A percentile compares a stretch with the other conserved stretches of the same genome.
phyloP scores from a whole-genome alignment of 257 asterid species.

The Solanum peruvianum region DNA sequence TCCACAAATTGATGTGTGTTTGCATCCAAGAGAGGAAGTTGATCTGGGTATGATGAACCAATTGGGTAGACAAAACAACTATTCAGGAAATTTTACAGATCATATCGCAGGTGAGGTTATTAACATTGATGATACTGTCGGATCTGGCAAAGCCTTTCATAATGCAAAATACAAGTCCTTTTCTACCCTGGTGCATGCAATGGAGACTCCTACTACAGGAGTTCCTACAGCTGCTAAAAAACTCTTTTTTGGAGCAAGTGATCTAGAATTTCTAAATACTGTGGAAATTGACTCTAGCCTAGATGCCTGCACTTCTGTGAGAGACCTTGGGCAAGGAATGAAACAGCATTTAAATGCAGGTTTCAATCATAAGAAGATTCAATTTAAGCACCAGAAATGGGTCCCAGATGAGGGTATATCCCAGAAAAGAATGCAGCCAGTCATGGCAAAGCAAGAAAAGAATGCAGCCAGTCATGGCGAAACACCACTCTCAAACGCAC shows the following conservation, averaged over 20 bases:
- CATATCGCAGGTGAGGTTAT: constrained; percentile 64
- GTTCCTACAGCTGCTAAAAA: constrained; percentile 21
- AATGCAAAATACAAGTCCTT: constrained; percentile 16
- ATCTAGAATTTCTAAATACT: constrained; percentile 22
- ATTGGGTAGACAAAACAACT: constrained; percentile 18
- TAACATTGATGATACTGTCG: constrained; percentile 32
- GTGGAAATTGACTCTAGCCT: constrained; percentile 29
- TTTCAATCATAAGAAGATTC: constrained; percentile 8
- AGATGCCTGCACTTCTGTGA: constrained; percentile 31
- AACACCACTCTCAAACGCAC: constrained; percentile 66
- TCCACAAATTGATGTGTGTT: constrained; percentile 16
- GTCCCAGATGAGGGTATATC: constrained; percentile 17
- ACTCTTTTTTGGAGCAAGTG: constrained; percentile 26
- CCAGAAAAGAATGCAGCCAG: constrained; percentile 16
- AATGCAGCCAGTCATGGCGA: constrained; percentile 21
- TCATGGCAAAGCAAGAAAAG: constrained; percentile 23
- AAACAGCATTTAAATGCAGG: constrained; percentile 23
- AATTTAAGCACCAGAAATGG: constrained; percentile 16
- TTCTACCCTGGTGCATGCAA: constrained; percentile 26
- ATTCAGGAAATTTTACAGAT: constrained; percentile 25
- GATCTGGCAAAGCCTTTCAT: constrained; percentile 23
- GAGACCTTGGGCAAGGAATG: constrained; percentile 16
- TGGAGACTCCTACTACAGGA: constrained; percentile 23
- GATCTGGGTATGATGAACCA: constrained; percentile 12
- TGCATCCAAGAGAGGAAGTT: constrained; percentile 31